phyloP scores from a whole-genome alignment of 1,284 basidiomycete genomes.

The Sporisorium exsertum region DNA sequence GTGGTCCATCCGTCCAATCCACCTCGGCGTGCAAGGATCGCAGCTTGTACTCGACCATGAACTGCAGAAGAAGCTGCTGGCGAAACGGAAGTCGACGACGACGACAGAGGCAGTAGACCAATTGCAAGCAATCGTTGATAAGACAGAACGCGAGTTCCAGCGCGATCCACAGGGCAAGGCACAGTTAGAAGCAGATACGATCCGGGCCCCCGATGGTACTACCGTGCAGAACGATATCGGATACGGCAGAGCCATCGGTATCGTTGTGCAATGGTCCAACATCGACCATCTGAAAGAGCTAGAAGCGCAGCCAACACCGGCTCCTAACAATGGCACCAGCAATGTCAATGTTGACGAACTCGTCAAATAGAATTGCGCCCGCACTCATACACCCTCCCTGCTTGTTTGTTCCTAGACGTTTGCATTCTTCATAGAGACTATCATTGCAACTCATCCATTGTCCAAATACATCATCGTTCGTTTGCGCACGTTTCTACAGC shows the following conservation, averaged over 20 bases:
- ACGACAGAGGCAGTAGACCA: conserved; percentile 5
- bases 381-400: background rate
- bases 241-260: conserved; percentile 27
- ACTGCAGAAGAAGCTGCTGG: conserved; percentile 30
- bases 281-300: conserved; percentile 39
- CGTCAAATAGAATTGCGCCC: conserved; percentile 23
- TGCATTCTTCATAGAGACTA: background rate
- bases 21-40: conserved; percentile 43
- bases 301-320: conserved; percentile 2
- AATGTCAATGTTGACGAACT: conserved; percentile 52
- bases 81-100: background rate
- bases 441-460: conserved; percentile 1
- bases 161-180: conserved; percentile 26
- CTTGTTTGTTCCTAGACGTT: background rate
- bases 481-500: conserved; percentile 1
- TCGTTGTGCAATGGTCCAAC: conserved; percentile 39
- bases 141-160: conserved; percentile 33
- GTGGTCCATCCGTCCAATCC: conserved; percentile 43
- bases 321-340: conserved; percentile 1
- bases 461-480: conserved; percentile 1
- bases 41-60: conserved; percentile 45
- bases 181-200: conserved; percentile 31
- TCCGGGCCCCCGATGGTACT: conserved; percentile 34
- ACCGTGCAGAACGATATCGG: conserved; percentile 41
- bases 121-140: conserved; percentile 26